A percentile compares a stretch with the other conserved stretches of the same genome.
These are phyloP conservation scores for Tardiomyces depauwii DNA, from an alignment of 1,139 yeast species.

Conservation along the genomic window DNA sequence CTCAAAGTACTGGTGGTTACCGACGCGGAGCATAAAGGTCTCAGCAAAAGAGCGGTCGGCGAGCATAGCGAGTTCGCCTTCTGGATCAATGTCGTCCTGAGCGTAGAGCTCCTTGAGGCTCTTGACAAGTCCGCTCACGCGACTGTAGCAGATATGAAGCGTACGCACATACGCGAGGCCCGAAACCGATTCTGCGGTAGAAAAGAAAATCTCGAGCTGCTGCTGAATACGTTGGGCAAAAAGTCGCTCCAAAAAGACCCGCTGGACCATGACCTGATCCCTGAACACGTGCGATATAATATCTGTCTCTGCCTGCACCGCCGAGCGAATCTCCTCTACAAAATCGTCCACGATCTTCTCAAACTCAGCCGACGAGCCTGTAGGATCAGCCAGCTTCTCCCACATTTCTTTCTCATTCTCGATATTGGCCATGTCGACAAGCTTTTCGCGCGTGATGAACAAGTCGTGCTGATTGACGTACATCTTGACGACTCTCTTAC, in stretches of 20 bases:
- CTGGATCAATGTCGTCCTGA: conserved; percentile 27
- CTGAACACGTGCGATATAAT: conserved; percentile 65
- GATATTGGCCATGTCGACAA: conserved; percentile 25
- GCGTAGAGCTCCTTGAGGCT: conserved; percentile 48
- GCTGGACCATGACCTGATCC: conserved; percentile 53
- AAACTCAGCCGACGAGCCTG: conserved; percentile 28
- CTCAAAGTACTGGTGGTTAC: conserved; percentile 58
- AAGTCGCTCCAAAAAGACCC: conserved; percentile 61
- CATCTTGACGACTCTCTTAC: conserved; percentile 68
- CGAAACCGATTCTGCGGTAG: conserved; percentile 52
- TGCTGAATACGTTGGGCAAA: conserved; percentile 67
- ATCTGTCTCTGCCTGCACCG: conserved; percentile 59
- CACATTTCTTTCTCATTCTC: conserved; percentile 32
- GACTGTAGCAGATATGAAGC: conserved; percentile 52
- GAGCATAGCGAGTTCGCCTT: conserved; percentile 40
- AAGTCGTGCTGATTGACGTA: conserved; percentile 76
- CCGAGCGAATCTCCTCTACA: conserved; percentile 32
- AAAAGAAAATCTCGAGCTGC: conserved; percentile 51
- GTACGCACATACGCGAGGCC: conserved; percentile 70
- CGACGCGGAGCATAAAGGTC: conserved; percentile 58
- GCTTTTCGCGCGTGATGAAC: conserved; percentile 42
- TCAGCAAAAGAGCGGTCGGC: conserved; percentile 67
- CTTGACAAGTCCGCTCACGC: conserved; percentile 53
- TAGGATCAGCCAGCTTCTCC: conserved; percentile 37
- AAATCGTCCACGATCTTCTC: conserved; percentile 31